Base-by-base conservation (phyloP, 352 stramenopile species). In the Vaucheria bursata region DNA sequence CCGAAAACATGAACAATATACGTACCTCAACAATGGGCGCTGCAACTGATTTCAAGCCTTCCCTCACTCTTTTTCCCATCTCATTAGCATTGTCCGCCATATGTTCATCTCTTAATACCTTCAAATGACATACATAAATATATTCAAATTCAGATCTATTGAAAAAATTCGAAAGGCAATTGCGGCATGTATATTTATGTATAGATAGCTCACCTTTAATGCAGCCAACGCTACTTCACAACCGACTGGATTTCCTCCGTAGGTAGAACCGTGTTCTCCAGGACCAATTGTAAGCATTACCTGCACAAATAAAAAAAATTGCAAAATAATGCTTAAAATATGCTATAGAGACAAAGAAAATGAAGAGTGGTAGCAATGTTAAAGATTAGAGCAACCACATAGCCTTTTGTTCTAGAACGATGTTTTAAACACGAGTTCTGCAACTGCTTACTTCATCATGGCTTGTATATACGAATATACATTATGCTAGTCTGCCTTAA, bases 201-300 rank as follows among this genome's bases (percentile, higher is more conserved):
- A n/a, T n/a, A n/a, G 33, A 4, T 38, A 69, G 18, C 59, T 38
- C 5, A 72, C 65, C 77, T 97, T 80, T 68, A 99, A 90, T 8
- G 96, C 95, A 4, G 94, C 95, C 83, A 93, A 98, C 18, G 96
- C 95, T 65, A 99, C 94, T 84, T 92, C 93, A 87, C 94, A 98
- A 65, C 92, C 94, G 5, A 98, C 85, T 32, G 95, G 95, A 87
- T 98, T 98, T 49, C 95, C 95, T 5, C 94, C 95, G 86, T 97
- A 98, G 1, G 95, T 98, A 18, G 91, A 97, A 45, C 95, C 95
- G 84, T 98, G 95, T 85, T 98, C 89, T 1, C 95, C 94, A 12
- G 94, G 94, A 79, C 97, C 97, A 73, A 99, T 94, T 45, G 90
- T 97, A 18, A 98, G 87, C 94, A 99, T 99, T 12, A 82, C 69